Evolutionary conservation across 805 yeast genomes (phyloP), one percentile per base, ranked within the genome.

Genomic region (Jamesozyma rosinii): DNA sequence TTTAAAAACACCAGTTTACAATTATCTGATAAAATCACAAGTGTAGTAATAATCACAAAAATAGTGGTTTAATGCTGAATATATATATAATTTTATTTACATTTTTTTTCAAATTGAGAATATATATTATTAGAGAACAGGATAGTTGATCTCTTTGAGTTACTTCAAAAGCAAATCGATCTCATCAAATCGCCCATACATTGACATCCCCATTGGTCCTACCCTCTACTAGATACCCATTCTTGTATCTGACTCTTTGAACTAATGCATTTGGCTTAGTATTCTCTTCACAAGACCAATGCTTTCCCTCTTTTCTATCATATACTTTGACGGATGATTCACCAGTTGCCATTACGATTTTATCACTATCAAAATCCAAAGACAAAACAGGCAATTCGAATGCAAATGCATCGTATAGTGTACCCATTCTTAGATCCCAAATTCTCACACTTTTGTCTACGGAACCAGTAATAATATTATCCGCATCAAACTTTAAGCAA

Each of bases 361-460:
- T 68, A 37, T 74, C 59, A 5, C 69, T 54, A 52, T 81, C 88
- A 57, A 83, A 79, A 49, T 77, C 79, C 37, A 83, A 54, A 8
- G 77, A 66, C 2, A 70, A 58, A 18, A 81, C 72, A 1, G 81
- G 75, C 1, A 71, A 57, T 36, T 77, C 79, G 50, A 77, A 79
- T 1, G 81, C 77, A 59, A 77, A 76, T 1, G 81, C 76, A 52
- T 79, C 81, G 32, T 70, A 59, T 13, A 81, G 69, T 1, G 75
- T 67, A 13, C 89, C 88, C 0, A 76, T 78, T 49, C 90, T 67
- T 35, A 83, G 62, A 58, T 83, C 90, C 90, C 90, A 83, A 11
- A 79, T 69, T 43, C 86, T 68, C 3, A 81, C 69, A 19, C 80
- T 75, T 40, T 82, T 65, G 53, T 82, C 89, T 8, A 65, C 58